A percentile compares a stretch with the other conserved stretches of the same genome.
These are phyloP conservation scores for Pueraria montana DNA, from an alignment of 306 rosid genomes.

Conservation along the genomic window DNA sequence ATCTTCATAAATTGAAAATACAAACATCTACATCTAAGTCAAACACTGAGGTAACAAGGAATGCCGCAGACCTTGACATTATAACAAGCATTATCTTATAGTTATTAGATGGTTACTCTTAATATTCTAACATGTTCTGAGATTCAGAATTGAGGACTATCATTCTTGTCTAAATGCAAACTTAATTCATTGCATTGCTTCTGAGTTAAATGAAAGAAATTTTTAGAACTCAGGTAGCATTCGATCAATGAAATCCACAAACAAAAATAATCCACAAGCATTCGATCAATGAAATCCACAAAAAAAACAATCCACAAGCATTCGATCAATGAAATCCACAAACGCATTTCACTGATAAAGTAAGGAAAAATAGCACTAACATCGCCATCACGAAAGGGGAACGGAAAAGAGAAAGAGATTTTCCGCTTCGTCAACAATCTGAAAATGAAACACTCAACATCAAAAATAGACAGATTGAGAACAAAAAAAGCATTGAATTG, in stretches of 20 bases:
- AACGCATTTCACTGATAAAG: constrained; percentile 11
- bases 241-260: too few relatives aligned
- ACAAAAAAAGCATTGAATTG: background rate
- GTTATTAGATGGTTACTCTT: constrained; percentile 21
- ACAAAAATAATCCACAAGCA: too few relatives aligned
- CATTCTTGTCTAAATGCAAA: constrained; percentile 46
- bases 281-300: too few relatives aligned
- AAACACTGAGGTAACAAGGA: too few relatives aligned
- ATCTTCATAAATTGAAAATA: too few relatives aligned
- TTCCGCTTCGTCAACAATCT: background rate
- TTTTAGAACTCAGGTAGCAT: constrained; percentile 12
- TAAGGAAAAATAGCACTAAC: background rate
- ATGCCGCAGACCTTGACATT: too few relatives aligned
- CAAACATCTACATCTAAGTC: too few relatives aligned
- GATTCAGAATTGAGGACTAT: constrained; percentile 39
- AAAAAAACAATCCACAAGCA: background rate
- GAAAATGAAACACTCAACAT: background rate
- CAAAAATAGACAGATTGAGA: background rate
- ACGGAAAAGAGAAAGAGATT: background rate
- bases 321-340: background rate
- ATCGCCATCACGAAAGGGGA: background rate
- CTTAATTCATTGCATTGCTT: constrained; percentile 42
- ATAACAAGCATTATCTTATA: too few relatives aligned
- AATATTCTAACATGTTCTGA: constrained; percentile 57
- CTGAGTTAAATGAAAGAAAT: constrained; percentile 31